Base-by-base conservation (phyloP, 2,329 filamentous ascomycete species). In the Pseudogymnoascus sp. region DNA sequence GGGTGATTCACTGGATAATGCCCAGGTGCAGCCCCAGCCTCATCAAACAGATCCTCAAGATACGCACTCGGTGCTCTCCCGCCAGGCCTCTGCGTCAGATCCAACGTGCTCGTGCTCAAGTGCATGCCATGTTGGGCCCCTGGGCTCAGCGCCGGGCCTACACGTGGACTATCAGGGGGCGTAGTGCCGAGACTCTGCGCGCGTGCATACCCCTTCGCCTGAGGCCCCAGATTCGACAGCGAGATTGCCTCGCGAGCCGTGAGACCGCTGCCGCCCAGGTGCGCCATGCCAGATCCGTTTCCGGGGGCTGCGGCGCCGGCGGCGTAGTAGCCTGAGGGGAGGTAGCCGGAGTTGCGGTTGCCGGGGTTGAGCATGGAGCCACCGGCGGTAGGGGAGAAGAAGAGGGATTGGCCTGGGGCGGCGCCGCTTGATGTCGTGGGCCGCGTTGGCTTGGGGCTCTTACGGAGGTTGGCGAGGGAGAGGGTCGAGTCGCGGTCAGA, bases 301-400 rank as follows among this genome's bases (percentile, higher is more conserved):
- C 65, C 69, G 9, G 67, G 66, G 3, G 67, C 67, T 11, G 71
- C 60, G 14, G 73, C 75, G 22, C 88, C 84, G 4, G 90, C 83
- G 33, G 91, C 88, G 72, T 97, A 97, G 77, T 96, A 97, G 1
- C 93, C 93, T 2, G 93, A 88, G 14, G 93, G 93, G 19, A 97
- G 81, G 72, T 93, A 96, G n/a, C 81, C 80, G 1, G 91, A 96
- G 64, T 84, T 85, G 61, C 92, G 87, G 68, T 84, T 84, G 52
- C 76, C 77, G 39, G 80, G 76, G 64, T 77, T 76, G 60, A 81
- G 79, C 60, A 82, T 79, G 4, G 85, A 84, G 58, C 79, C 76
- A 39, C 84, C 85, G 1, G 92, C 92, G 0, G 94, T 97, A 0
- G 94, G 94, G 6, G 92, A 96, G 79, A 96, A 99, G 83, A 99